phyloP scores from a whole-genome alignment of 2,329 filamentous ascomycete species.

The Fusarium sp. region DNA sequence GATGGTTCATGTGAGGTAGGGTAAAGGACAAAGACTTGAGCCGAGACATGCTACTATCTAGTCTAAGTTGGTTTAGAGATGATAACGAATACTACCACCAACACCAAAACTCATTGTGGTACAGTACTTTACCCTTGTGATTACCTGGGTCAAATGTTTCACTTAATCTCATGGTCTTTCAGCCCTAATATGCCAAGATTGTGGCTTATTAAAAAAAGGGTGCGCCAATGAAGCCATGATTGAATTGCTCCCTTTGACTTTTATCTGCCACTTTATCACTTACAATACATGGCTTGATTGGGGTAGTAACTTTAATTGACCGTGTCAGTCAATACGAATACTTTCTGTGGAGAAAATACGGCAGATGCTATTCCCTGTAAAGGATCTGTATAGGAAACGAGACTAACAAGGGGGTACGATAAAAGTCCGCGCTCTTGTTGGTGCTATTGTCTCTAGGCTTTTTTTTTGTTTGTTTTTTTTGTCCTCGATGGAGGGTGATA shows the following conservation, averaged over 20 bases:
- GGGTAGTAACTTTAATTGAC: neutral
- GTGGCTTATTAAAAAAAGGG: conserved; percentile 3
- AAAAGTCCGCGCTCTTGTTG: neutral
- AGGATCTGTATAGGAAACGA: neutral
- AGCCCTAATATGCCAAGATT: neutral
- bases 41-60: neutral
- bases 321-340: neutral
- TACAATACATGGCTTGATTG: neutral
- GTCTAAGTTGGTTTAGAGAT: neutral
- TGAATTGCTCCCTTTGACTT: neutral
- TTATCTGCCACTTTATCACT: neutral
- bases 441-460: neutral
- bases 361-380: neutral
- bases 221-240: conserved; percentile 7
- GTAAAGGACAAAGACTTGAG: neutral
- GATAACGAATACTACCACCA: neutral
- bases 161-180: neutral
- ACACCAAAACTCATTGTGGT: neutral
- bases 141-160: neutral
- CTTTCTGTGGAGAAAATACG: neutral
- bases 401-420: neutral
- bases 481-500: neutral
- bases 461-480: neutral
- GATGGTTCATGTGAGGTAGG: conserved; percentile 72
- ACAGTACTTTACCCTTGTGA: neutral